A percentile compares a stretch with the other conserved stretches of the same genome.
phyloP scores from a whole-genome alignment of 305 asterid species.

The Fraxinus xanthoxyloides region DNA sequence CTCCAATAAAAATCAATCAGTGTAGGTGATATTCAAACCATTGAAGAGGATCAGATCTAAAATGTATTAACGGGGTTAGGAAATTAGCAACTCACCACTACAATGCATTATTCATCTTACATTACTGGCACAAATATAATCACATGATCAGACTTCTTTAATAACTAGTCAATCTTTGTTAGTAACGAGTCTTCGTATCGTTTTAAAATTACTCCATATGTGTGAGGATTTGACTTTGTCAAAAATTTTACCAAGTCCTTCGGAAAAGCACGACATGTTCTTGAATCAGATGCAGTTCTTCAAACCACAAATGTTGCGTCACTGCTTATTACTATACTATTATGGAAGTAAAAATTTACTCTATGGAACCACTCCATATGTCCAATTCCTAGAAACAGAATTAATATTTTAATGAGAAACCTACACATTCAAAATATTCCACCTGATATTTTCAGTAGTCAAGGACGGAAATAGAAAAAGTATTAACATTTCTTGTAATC shows the following conservation, averaged over 20 bases:
- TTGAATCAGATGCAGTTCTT: neutral
- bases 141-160: neutral
- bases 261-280: neutral
- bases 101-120: neutral
- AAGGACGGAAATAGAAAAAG: neutral
- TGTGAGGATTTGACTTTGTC: neutral
- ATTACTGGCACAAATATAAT: neutral
- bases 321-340: neutral
- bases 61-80: neutral
- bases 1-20: conserved; percentile 15
- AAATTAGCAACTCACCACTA: conserved; percentile 6
- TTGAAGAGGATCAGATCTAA: neutral
- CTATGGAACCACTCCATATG: neutral
- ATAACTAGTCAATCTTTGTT: neutral
- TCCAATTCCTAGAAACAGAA: neutral
- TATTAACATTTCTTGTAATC: neutral
- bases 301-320: neutral
- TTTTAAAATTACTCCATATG: neutral
- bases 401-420: neutral
- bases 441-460: neutral
- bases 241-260: neutral
- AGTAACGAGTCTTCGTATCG: no score
- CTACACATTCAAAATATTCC: neutral
- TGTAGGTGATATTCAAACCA: conserved; percentile 21
- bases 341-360: neutral